Conservation (phyloP, 371 early-diverging fungal species). For the Saksenaea oblongispora region DNA sequence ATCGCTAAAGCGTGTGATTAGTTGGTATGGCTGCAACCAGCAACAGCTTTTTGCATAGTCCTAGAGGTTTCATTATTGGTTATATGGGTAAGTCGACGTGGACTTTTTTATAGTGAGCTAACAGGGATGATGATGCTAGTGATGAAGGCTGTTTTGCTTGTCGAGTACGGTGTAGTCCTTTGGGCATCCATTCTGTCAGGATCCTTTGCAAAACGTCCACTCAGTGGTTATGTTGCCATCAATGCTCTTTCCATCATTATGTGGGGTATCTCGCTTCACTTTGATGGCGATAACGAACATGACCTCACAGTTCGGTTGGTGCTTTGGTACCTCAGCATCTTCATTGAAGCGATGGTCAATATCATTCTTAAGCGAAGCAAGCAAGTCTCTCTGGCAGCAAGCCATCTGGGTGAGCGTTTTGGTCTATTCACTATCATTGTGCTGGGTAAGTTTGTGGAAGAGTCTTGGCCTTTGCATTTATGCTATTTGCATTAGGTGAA, state of each 20-base stretch:
- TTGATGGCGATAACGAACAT: not conserved
- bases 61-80: slow-evolving; percentile 46
- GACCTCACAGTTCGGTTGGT: slow-evolving; percentile 4
- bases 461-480: not conserved
- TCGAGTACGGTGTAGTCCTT: slow-evolving; percentile 39
- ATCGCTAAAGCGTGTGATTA: not conserved
- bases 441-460: slow-evolving; percentile 32
- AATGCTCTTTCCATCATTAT: slow-evolving; percentile 47
- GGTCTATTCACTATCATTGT: slow-evolving; percentile 60
- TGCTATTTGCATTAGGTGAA: slow-evolving; percentile 25
- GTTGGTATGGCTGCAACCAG: slow-evolving; percentile 53
- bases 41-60: slow-evolving; percentile 23
- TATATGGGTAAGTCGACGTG: slow-evolving; percentile 53
- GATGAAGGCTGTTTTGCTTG: slow-evolving; percentile 43
- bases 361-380: slow-evolving; percentile 43
- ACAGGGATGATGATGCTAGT: too few species aligned
- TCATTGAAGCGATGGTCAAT: slow-evolving; percentile 45
- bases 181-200: slow-evolving; percentile 21
- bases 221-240: slow-evolving; percentile 36
- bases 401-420: slow-evolving; percentile 59
- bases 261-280: slow-evolving; percentile 51
- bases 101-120: too few species aligned
- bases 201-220: slow-evolving; percentile 24
- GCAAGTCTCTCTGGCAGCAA: slow-evolving; percentile 57
- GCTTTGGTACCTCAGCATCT: slow-evolving; percentile 55